A percentile compares a stretch with the other conserved stretches of the same genome.
phyloP scores from a whole-genome alignment of 768 basidiomycete species.

The Megacollybia marginata region DNA sequence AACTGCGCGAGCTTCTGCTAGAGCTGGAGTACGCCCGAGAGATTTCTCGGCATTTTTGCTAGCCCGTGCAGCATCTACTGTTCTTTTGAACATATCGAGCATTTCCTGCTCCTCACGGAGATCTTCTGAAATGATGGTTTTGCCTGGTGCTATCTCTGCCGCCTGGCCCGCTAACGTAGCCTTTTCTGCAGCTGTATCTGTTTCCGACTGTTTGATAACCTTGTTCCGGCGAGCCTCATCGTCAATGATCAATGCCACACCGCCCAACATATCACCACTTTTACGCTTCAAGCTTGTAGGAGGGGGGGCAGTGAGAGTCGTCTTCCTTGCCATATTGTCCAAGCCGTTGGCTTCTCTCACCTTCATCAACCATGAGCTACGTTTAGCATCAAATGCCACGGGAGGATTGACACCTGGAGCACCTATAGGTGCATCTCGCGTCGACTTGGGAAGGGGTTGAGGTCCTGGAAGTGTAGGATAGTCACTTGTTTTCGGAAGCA shows the following conservation, averaged over 20 bases:
- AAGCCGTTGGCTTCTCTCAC: slow-evolving; percentile 67
- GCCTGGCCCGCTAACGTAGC: slow-evolving; percentile 4
- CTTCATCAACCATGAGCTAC: slow-evolving; percentile 77
- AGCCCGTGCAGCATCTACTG: slow-evolving; percentile 53
- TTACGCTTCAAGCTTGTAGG: slow-evolving; percentile 50
- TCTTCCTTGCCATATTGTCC: slow-evolving; percentile 42
- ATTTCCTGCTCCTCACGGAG: slow-evolving; percentile 38
- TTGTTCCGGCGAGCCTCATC: slow-evolving; percentile 42
- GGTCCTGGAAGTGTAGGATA: slow-evolving; percentile 67
- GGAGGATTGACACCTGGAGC: slow-evolving; percentile 31
- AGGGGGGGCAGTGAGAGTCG: slow-evolving; percentile 8
- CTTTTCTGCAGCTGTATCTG: slow-evolving; percentile 21
- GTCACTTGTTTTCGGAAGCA: background rate
- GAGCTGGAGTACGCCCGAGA: slow-evolving; percentile 46
- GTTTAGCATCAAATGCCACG: slow-evolving; percentile 43
- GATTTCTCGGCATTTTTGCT: slow-evolving; percentile 59
- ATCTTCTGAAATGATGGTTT: slow-evolving; percentile 4
- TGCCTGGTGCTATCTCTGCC: slow-evolving; percentile 4
- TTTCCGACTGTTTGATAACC: slow-evolving; percentile 35
- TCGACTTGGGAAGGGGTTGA: slow-evolving; percentile 62
- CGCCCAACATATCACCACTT: slow-evolving; percentile 41
- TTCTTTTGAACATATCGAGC: slow-evolving; percentile 63
- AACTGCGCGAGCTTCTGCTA: slow-evolving; percentile 61
- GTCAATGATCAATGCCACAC: slow-evolving; percentile 15
- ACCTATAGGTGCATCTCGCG: slow-evolving; percentile 32